Conservation (phyloP, 2,329 filamentous ascomycete genomes). For the Huntiella decipiens region DNA sequence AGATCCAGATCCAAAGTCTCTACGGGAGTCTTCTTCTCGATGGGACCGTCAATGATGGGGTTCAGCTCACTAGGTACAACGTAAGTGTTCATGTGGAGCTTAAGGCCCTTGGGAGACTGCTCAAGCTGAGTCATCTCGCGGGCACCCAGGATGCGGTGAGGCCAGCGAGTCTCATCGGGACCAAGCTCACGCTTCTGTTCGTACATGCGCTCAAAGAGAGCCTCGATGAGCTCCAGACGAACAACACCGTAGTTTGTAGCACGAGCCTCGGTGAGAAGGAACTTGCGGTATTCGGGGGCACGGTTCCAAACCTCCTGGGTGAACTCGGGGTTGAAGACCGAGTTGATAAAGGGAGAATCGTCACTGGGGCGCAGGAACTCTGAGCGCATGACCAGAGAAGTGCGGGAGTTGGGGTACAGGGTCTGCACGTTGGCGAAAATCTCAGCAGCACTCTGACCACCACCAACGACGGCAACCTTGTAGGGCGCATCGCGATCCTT, state of each 20-base stretch:
- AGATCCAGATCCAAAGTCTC: constrained; percentile 60
- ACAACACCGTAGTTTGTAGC: constrained; percentile 93
- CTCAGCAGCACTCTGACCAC: constrained; percentile 83
- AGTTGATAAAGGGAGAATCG: constrained; percentile 93
- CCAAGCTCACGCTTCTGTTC: constrained; percentile 57
- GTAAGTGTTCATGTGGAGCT: constrained; percentile 30
- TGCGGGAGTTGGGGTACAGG: constrained; percentile 64
- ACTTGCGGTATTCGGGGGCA: constrained; percentile 40
- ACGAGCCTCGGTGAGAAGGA: constrained; percentile 47
- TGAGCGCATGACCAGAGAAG: constrained; percentile 61
- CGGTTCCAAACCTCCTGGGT: constrained; percentile 60
- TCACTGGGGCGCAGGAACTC: constrained; percentile 78
- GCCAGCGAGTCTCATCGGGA: constrained; percentile 54
- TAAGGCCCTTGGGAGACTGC: constrained; percentile 27
- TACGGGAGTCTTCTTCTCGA: constrained; percentile 15
- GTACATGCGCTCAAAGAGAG: constrained; percentile 75
- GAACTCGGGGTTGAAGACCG: constrained; percentile 81
- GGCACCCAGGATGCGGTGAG: constrained; percentile 57
- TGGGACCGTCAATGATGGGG: constrained; percentile 21
- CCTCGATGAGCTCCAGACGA: constrained; percentile 72
- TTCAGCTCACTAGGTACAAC: constrained; percentile 17
- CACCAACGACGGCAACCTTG: constrained; percentile 68
- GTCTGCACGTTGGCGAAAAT: constrained; percentile 79
- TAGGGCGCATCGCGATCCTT: constrained; percentile 33
- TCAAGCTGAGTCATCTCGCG: constrained; percentile 48